phyloP scores from a whole-genome alignment of 2,329 filamentous ascomycete species.

The Aspergillus versicolor region DNA sequence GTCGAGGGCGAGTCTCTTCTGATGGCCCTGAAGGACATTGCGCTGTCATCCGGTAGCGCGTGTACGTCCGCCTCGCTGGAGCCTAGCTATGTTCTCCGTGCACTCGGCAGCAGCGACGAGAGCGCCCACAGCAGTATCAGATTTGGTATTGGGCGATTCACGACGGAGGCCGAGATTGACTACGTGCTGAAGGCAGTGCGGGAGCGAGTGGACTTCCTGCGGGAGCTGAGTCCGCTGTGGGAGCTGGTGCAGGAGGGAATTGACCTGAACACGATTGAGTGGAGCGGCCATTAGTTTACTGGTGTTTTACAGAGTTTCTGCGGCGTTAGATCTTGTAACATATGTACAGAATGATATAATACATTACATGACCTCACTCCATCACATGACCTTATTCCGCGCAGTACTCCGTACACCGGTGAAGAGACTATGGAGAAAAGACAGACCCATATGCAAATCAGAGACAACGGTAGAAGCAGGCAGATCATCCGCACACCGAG shows the following conservation, averaged over 20 bases:
- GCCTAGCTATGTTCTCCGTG: slow-evolving; percentile 92
- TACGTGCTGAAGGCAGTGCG: slow-evolving; percentile 94
- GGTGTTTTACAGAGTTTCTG: background rate
- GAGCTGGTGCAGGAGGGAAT: slow-evolving; percentile 96
- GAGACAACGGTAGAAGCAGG: too few species aligned
- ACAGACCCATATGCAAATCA: background rate
- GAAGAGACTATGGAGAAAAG: too few species aligned
- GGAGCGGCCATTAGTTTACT: slow-evolving; percentile 72
- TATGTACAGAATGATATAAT: slow-evolving; percentile 8
- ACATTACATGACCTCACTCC: background rate
- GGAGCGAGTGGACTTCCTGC: slow-evolving; percentile 86
- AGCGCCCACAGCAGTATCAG: slow-evolving; percentile 97
- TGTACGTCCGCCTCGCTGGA: slow-evolving; percentile 97
- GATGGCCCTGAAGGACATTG: slow-evolving; percentile 98
- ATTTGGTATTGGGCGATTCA: slow-evolving; percentile 96
- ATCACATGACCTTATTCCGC: background rate
- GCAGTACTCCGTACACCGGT: too few species aligned
- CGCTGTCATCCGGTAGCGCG: slow-evolving; percentile 90
- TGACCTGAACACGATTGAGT: slow-evolving; percentile 93
- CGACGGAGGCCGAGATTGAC: slow-evolving; percentile 91
- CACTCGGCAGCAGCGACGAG: slow-evolving; percentile 93
- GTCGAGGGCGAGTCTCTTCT: slow-evolving; percentile 96
- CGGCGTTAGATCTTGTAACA: background rate
- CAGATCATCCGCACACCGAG: slow-evolving; percentile 23
- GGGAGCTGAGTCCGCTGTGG: slow-evolving; percentile 94